phyloP scores from a whole-genome alignment of 148 eudicot genomes.

The Camellia granthamiana region DNA sequence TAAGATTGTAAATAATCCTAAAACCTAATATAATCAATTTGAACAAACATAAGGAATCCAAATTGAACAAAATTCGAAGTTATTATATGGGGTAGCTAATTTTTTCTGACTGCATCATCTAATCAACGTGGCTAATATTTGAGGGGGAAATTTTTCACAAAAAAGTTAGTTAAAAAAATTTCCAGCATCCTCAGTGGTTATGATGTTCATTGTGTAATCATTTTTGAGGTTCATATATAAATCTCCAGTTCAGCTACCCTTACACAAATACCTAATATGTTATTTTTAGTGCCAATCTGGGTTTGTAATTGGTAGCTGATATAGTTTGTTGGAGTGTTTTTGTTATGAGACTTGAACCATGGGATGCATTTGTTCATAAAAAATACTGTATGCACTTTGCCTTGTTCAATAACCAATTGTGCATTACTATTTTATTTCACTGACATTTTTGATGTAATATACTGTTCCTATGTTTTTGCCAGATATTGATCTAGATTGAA shows the following conservation, averaged over 20 bases:
- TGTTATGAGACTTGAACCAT: background rate
- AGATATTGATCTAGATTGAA: background rate
- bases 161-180: background rate
- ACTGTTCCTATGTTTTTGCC: slow-evolving; percentile 3
- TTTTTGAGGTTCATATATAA: background rate
- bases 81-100: background rate
- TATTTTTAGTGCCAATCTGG: background rate
- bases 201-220: background rate
- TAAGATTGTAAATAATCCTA: background rate
- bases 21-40: background rate
- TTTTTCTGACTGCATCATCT: background rate
- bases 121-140: background rate
- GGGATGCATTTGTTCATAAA: background rate
- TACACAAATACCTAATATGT: background rate
- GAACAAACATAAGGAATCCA: background rate
- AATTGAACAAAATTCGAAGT: background rate
- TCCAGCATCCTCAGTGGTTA: background rate
- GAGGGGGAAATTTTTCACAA: background rate
- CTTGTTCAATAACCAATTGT: background rate
- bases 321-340: background rate
- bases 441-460: background rate
- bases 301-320: background rate
- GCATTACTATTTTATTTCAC: background rate
- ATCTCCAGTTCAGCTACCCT: background rate
- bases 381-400: background rate